Base-by-base conservation (phyloP, 148 eudicot genomes). In the Simmondsia chinensis region DNA sequence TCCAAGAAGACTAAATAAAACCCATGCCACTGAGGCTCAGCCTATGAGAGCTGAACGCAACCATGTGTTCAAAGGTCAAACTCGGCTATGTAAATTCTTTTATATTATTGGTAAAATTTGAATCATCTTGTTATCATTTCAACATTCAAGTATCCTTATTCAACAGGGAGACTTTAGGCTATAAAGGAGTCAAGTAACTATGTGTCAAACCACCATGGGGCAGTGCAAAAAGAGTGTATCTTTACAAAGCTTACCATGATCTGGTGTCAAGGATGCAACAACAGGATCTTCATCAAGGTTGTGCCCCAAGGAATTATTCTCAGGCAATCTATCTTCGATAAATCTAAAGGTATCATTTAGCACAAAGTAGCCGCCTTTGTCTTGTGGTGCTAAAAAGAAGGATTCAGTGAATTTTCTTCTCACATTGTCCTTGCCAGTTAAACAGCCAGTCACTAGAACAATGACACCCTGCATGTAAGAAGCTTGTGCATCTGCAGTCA, bases 311-410 rank as follows among this genome's bases (percentile, higher is more conserved):
- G 61, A 9, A 17, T 41, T 31, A 17, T 7, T 37, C 3, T 23
- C 37, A 54, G 58, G 50, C 32, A n/a, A 5, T n/a, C 48, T 56
- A 13, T 41, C 43, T 10, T 45, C 66, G 23, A 73, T 25, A 39
- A 77, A 70, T 45, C 82, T 77, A 36, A 82, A 66, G 7, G 64
- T 45, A 38, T 87, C 72, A 51, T 87, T 87, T 31, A 69, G 73
- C 16, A 80, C 94, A 46, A 31, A 83, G 61, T 37, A 83, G 2
- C 72, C 75, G 7, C 82, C 86, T 43, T 69, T 70, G 46, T 73
- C 72, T 59, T 82, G 93, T 36, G 93, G 93, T 32, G 93, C 94
- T 34, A 83, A 77, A 40, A 83, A 83, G 57, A 83, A 83, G 2
- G 79, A 79, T 51, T 83, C 77, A 0, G 77, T 58, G 43, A 83